These are phyloP conservation scores for Theobroma cacao DNA, from an alignment of 345 rosid species.

Conservation along the genomic window DNA sequence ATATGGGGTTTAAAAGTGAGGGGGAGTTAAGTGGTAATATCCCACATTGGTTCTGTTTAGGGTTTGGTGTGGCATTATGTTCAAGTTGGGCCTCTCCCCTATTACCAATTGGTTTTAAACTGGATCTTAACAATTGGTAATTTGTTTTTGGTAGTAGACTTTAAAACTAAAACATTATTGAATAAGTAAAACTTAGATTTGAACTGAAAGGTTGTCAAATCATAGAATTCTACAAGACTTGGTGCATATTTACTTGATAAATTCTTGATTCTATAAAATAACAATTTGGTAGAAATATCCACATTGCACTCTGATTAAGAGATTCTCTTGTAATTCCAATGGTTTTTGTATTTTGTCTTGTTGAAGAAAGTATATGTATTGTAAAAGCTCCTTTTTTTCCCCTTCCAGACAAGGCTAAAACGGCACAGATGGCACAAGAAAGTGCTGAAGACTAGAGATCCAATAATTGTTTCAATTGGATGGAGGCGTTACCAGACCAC, in stretches of 20 bases:
- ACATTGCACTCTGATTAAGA: neutral
- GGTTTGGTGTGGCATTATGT: neutral
- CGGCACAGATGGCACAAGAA: slow-evolving; percentile 92
- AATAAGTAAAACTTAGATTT: neutral
- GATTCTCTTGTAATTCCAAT: neutral
- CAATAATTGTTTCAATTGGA: slow-evolving; percentile 85
- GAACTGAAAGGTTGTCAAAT: neutral
- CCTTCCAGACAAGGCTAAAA: slow-evolving; percentile 74
- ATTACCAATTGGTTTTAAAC: neutral
- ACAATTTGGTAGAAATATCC: neutral
- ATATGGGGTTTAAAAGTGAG: neutral
- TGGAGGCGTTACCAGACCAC: slow-evolving; percentile 94
- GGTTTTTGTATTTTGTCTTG: neutral
- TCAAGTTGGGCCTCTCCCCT: neutral
- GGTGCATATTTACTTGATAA: neutral
- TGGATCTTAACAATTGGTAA: neutral
- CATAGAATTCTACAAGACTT: neutral
- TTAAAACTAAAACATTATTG: neutral
- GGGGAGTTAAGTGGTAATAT: neutral
- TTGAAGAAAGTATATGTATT: neutral
- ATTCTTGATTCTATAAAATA: neutral
- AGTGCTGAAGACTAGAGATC: slow-evolving; percentile 85
- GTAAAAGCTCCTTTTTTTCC: slow-evolving; percentile 7
- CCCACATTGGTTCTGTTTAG: neutral
- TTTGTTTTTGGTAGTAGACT: neutral